These are phyloP conservation scores for Pythium periplocum DNA, from an alignment of 352 stramenopile genomes.

Conservation along the genomic window DNA sequence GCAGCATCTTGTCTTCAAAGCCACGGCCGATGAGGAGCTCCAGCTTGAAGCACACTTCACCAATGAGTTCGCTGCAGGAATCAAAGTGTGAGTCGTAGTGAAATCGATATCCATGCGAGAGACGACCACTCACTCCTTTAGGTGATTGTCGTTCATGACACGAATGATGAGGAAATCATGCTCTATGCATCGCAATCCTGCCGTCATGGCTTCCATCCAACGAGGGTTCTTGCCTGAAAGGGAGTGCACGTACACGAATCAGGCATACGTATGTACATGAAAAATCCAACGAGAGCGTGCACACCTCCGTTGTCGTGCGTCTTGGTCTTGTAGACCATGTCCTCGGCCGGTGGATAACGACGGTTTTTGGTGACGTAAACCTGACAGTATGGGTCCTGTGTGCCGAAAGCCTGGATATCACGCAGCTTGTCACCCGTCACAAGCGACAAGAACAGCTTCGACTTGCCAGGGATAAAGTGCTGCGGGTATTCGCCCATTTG, in stretches of 20 bases:
- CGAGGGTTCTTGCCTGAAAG: slow-evolving; percentile 59
- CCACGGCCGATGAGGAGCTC: slow-evolving; percentile 57
- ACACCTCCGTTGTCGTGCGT: slow-evolving; percentile 75
- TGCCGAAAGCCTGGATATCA: slow-evolving; percentile 71
- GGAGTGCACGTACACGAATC: background rate
- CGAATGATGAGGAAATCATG: slow-evolving; percentile 75
- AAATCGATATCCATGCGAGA: background rate
- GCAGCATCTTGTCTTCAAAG: slow-evolving; percentile 72
- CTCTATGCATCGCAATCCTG: slow-evolving; percentile 66
- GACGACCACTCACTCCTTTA: slow-evolving; percentile 49
- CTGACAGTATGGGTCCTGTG: slow-evolving; percentile 69
- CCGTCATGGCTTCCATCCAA: slow-evolving; percentile 66
- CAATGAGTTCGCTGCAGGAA: slow-evolving; percentile 49
- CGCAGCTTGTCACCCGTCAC: slow-evolving; percentile 69
- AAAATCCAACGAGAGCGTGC: background rate
- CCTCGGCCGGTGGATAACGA: slow-evolving; percentile 29
- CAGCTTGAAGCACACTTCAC: slow-evolving; percentile 58
- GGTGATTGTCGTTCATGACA: slow-evolving; percentile 77
- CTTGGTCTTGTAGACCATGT: slow-evolving; percentile 65
- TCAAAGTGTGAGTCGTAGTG: background rate
- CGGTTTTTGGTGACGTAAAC: slow-evolving; percentile 51
- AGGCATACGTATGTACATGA: too few species aligned
- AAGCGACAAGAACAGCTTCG: slow-evolving; percentile 64
- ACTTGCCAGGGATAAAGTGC: slow-evolving; percentile 70
- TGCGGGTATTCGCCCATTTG: slow-evolving; percentile 70